Percentiles rank a stretch among this genome's conserved stretches.
These are phyloP conservation scores for Aspergillus sp. DNA, from an alignment of 2,329 filamentous ascomycete genomes.

Conservation along the genomic window DNA sequence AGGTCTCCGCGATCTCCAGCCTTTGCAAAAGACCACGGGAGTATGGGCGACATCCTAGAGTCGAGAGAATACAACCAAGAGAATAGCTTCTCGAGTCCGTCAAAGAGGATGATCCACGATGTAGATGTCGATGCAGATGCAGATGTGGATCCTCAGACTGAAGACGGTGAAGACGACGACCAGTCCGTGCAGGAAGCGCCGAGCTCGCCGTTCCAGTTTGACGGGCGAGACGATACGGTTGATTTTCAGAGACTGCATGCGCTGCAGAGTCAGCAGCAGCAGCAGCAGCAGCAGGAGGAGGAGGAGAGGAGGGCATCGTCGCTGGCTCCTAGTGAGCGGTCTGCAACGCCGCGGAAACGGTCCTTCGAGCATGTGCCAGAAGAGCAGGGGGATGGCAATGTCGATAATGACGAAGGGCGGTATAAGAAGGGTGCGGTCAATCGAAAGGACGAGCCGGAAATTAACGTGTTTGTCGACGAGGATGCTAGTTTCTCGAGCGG, in stretches of 20 bases:
- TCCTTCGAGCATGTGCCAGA: conserved; percentile 15
- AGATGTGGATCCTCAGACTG: conserved; percentile 8
- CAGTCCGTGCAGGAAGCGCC: conserved; percentile 16
- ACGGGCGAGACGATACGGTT: conserved; percentile 26
- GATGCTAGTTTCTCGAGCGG: conserved; percentile 16
- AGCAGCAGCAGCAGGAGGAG: background rate
- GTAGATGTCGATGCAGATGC: conserved; percentile 1
- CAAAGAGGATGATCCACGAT: conserved; percentile 14
- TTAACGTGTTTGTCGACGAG: conserved; percentile 22
- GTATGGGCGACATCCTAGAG: conserved; percentile 10
- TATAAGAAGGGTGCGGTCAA: conserved; percentile 19
- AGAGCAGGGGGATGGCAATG: conserved; percentile 4
- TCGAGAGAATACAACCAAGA: conserved; percentile 14
- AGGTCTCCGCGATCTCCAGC: conserved; percentile 19
- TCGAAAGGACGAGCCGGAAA: conserved; percentile 13
- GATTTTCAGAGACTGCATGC: conserved; percentile 20
- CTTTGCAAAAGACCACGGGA: conserved; percentile 8
- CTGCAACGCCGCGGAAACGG: conserved; percentile 15
- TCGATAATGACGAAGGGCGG: conserved; percentile 11
- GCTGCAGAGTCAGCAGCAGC: conserved; percentile 2
- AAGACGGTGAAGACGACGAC: conserved; percentile 15
- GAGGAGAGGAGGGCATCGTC: conserved; percentile 4
- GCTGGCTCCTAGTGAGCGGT: conserved; percentile 5
- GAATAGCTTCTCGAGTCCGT: conserved; percentile 19
- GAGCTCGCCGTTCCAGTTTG: conserved; percentile 32